Evolutionary conservation across 768 basidiomycete species (phyloP).

Genomic region (Cantharellus cinnabarinus): DNA sequence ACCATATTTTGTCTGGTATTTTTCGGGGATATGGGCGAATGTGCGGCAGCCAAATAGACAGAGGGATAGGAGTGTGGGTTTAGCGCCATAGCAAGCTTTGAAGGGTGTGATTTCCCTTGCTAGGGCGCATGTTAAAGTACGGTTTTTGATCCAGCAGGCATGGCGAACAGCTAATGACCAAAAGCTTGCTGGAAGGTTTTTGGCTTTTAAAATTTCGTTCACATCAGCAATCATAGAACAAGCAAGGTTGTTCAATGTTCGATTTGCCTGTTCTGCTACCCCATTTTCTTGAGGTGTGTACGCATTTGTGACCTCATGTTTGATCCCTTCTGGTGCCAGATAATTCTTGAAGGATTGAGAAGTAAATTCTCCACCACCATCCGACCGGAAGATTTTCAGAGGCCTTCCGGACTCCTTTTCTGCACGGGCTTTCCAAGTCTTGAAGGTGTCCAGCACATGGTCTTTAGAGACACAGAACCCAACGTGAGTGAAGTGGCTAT

Average conservation of each 20-base stretch:
- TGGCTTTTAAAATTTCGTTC: not conserved
- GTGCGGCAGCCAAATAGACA: slow-evolving; percentile 21
- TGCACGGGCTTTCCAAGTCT: not conserved
- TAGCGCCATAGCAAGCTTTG: slow-evolving; percentile 2
- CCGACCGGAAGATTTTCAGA: slow-evolving; percentile 2
- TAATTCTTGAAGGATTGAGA: not conserved
- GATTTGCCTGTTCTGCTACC: slow-evolving; percentile 3
- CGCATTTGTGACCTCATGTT: slow-evolving; percentile 1
- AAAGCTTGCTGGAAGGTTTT: slow-evolving; percentile 2
- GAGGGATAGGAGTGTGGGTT: slow-evolving; percentile 14
- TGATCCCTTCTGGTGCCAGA: slow-evolving; percentile 1
- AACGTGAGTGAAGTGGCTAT: no score
- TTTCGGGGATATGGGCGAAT: slow-evolving; percentile 21
- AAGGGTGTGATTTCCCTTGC: slow-evolving; percentile 3
- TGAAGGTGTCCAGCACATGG: not conserved
- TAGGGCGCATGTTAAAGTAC: not conserved
- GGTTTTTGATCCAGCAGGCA: not conserved
- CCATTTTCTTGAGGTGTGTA: slow-evolving; percentile 9
- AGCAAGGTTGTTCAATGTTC: not conserved
- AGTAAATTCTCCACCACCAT: slow-evolving; percentile 9
- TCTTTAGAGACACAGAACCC: no score
- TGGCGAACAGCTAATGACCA: slow-evolving; percentile 2
- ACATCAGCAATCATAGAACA: not conserved
- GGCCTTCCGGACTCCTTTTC: slow-evolving; percentile 1
- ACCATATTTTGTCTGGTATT: slow-evolving; percentile 8